Evolutionary conservation across 805 yeast species (phyloP), one percentile per base, ranked within the genome.

Genomic region (Wickerhamiella lipophila): DNA sequence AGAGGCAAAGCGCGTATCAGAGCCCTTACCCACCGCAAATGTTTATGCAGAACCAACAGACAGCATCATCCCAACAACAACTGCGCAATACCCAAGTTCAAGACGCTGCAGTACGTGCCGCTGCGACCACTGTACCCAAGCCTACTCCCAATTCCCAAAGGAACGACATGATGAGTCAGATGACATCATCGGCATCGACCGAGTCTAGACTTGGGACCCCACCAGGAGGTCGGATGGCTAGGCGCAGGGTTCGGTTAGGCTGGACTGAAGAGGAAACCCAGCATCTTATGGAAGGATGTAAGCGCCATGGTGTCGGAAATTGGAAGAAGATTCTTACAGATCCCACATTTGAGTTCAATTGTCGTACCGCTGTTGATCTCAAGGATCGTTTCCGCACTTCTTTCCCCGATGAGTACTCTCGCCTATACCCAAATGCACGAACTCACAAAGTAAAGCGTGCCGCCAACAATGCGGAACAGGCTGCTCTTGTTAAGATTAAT

Each of bases 261-360:
- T 69, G 73, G 73, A 62, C 71, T 25, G 70, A 66, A 41, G 64
- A 61, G 47, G 73, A 69, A 55, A 69, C 73, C 5, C 61, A 61
- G 18, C 62, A 66, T 50, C 61, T 69, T 6, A 59, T 70, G 60
- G 66, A 66, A 38, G 73, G 74, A 36, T 70, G 74, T 56, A 62
- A 60, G 49, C 60, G 60, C 30, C 67, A 66, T 52, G 71, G 71
- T 4, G 70, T 67, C 7, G 73, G 73, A 47, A 69, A 70, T 60
- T 69, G 73, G 73, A 69, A 69, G 54, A 70, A 69, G 60, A 69
- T 69, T 27, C 59, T 69, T 42, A 64, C 64, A 16, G 73, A 69
- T 52, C 65, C 68, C 19, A 51, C 57, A n/a, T 63, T 64, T 53
- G 58, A 58, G 42, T 64, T 69, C 63, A 65, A 67, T 56, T 63